These are phyloP conservation scores for Dictyophora rubrovolvata DNA, from an alignment of 768 basidiomycete genomes.

Conservation along the genomic window DNA sequence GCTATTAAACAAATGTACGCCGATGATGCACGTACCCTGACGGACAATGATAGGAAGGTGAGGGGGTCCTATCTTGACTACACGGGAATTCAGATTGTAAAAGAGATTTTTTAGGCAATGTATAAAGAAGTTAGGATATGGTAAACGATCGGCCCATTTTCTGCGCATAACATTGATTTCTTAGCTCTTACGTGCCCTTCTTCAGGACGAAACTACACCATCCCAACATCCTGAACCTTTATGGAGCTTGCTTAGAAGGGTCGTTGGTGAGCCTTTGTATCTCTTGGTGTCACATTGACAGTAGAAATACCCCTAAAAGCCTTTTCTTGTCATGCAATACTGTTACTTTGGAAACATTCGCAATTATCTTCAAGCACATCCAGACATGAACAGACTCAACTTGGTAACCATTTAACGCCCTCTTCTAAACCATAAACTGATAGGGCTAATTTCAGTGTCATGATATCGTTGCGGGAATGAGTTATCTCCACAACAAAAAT, in stretches of 20 bases:
- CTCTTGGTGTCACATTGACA: background rate
- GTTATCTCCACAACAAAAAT: too few relatives aligned
- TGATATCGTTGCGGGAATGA: too few relatives aligned
- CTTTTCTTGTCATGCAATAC: conserved; percentile 13
- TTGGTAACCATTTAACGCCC: too few relatives aligned
- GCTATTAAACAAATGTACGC: conserved; percentile 14
- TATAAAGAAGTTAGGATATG: too few relatives aligned
- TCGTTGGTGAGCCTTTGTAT: background rate
- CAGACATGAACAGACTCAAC: too few relatives aligned
- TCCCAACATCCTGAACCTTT: conserved; percentile 12
- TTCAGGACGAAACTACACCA: conserved; percentile 4
- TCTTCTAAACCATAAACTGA: too few relatives aligned
- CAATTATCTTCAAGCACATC: conserved; percentile 4
- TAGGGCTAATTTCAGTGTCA: too few relatives aligned
- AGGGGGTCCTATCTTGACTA: background rate
- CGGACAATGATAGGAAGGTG: conserved; percentile 10
- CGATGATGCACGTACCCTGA: conserved; percentile 10
- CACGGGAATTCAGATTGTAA: too few relatives aligned
- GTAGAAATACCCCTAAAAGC: background rate
- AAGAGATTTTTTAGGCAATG: too few relatives aligned
- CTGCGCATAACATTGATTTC: too few relatives aligned
- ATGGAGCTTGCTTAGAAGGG: conserved; percentile 13
- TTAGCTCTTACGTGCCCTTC: too few relatives aligned
- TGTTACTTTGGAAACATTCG: conserved; percentile 11
- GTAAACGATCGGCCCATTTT: too few relatives aligned